Percentiles rank a stretch among this genome's conserved stretches.
These are phyloP conservation scores for Beauveria pseudobassiana DNA, from an alignment of 2,329 filamentous ascomycete species.

Conservation along the genomic window DNA sequence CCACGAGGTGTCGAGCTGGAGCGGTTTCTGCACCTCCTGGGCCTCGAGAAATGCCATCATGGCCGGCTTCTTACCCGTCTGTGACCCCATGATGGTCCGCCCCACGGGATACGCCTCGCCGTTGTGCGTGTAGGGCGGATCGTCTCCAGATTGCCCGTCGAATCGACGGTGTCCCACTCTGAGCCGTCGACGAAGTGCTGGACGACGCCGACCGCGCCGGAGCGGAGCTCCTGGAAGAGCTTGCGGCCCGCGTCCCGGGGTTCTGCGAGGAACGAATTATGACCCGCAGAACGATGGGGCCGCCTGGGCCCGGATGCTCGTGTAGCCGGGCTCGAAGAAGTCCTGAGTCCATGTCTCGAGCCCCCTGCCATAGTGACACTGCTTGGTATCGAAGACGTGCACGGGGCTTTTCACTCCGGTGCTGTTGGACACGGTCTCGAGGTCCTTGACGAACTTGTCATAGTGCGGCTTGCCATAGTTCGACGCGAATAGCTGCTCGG, in stretches of 20 bases:
- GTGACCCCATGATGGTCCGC: not conserved
- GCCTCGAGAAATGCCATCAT: slow-evolving; percentile 22
- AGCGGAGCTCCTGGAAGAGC: not conserved
- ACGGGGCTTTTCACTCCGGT: no score
- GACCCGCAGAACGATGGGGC: not conserved
- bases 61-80: slow-evolving; percentile 6
- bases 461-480: no score
- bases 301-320: not conserved
- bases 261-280: not conserved
- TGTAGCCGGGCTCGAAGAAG: slow-evolving; percentile 1
- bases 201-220: not conserved
- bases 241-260: not conserved
- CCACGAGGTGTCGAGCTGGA: slow-evolving; percentile 24
- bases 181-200: not conserved
- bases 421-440: no score
- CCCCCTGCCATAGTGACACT: no score
- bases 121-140: not conserved
- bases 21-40: slow-evolving; percentile 27
- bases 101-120: not conserved
- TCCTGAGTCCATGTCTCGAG: not conserved
- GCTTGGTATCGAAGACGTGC: no score
- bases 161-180: not conserved
- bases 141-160: not conserved
- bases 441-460: no score
- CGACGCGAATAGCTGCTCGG: slow-evolving; percentile 18